A percentile compares a stretch with the other conserved stretches of the same genome.
These are phyloP conservation scores for Pyrenula aspistea DNA, from an alignment of 495 filamentous ascomycete species.

Conservation along the genomic window DNA sequence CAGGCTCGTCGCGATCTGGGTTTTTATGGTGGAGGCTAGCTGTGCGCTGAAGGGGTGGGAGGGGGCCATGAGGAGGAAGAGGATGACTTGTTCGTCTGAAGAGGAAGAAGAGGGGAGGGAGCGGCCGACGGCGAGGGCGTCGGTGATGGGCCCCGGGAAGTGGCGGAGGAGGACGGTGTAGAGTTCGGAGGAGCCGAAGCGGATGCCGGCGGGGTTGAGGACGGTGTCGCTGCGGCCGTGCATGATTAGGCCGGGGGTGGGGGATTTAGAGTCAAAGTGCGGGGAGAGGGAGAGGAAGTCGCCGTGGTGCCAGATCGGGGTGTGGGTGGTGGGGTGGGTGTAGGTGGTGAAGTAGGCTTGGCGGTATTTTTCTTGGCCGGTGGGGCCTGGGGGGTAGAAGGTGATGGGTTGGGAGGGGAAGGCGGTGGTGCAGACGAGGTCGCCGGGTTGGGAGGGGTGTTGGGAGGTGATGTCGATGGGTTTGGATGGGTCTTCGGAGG, in stretches of 20 bases:
- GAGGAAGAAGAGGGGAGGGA: constrained; percentile 50
- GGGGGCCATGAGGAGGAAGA: constrained; percentile 68
- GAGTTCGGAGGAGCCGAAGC: constrained; percentile 84
- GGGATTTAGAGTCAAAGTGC: too few species aligned
- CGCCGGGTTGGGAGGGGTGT: constrained; percentile 58
- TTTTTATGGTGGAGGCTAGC: constrained; percentile 45
- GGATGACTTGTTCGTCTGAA: constrained; percentile 69
- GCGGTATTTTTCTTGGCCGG: constrained; percentile 61
- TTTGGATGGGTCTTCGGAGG: constrained; percentile 35
- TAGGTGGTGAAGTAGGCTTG: constrained; percentile 84
- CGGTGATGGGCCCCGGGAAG: constrained; percentile 65
- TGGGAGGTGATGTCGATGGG: constrained; percentile 29
- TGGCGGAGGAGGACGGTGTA: constrained; percentile 81
- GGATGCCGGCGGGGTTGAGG: constrained; percentile 74
- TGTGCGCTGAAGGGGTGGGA: constrained; percentile 35
- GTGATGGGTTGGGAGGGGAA: constrained; percentile 85
- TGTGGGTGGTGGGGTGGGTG: constrained; percentile 65
- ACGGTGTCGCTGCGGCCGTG: constrained; percentile 84
- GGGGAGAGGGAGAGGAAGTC: constrained; percentile 78
- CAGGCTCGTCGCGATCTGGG: constrained; percentile 55
- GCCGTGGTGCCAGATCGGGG: constrained; percentile 56
- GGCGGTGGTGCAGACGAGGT: constrained; percentile 74
- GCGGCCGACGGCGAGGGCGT: constrained; percentile 75
- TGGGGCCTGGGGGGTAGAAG: constrained; percentile 61
- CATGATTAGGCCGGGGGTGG: constrained; percentile 77